phyloP scores from a whole-genome alignment of 192 early-diverging fungal genomes.

The Geosiphon pyriformis region DNA sequence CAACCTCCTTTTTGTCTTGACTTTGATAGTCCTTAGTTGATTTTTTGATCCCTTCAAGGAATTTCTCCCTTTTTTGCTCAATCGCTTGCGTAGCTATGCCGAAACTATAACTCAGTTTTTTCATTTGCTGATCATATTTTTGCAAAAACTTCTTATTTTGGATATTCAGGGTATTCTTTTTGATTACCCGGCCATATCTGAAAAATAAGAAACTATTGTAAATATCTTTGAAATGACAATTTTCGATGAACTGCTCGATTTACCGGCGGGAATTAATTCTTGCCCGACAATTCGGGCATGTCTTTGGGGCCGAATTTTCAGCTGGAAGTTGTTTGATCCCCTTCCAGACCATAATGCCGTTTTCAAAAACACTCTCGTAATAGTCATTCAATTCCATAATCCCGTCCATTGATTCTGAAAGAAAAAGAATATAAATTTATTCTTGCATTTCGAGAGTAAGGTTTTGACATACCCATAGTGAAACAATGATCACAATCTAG shows the following conservation, averaged over 20 bases:
- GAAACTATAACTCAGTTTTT: neutral
- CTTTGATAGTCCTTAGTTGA: neutral
- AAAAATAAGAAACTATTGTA: neutral
- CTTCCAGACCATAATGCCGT: neutral
- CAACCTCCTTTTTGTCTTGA: neutral
- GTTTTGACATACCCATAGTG: conserved; percentile 41
- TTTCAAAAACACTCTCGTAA: conserved; percentile 24
- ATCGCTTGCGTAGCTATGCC: neutral
- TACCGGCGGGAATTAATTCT: neutral
- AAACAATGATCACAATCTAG: conserved; percentile 48
- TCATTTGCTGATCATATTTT: neutral
- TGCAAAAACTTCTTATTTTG: conserved; percentile 23
- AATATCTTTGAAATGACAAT: no score
- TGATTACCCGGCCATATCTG: conserved; percentile 18
- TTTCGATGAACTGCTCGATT: neutral
- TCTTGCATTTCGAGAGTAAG: no score
- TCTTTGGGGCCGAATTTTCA: neutral
- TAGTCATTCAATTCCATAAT: conserved; percentile 37
- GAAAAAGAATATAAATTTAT: neutral
- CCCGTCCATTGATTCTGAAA: conserved; percentile 39
- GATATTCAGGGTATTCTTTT: conserved; percentile 8
- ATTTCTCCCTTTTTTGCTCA: conserved; percentile 1
- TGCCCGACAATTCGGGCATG: conserved; percentile 5
- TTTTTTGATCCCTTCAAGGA: conserved; percentile 8
- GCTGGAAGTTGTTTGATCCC: neutral